Conservation (phyloP, 345 rosid species). For the Isatis tinctoria region DNA sequence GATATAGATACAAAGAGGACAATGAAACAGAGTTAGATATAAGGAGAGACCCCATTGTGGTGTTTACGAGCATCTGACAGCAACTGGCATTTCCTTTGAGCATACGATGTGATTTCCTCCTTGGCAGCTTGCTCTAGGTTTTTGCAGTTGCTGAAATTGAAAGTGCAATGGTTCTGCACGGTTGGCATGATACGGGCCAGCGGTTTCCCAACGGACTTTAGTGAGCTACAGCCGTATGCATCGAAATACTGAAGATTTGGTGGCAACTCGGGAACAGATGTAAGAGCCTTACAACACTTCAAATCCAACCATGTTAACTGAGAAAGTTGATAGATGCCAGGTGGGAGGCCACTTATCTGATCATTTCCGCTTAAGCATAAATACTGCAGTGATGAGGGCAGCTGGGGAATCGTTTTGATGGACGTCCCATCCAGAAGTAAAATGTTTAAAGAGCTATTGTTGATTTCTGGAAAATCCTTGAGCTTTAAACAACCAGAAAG, state of each 20-base stretch:
- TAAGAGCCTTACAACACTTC: not conserved
- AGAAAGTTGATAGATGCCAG: not conserved
- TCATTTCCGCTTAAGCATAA: not conserved
- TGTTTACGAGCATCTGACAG: not conserved
- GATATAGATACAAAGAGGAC: not conserved
- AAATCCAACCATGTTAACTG: not conserved
- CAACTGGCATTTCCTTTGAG: not conserved
- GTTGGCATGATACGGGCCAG: not conserved
- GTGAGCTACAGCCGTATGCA: not conserved
- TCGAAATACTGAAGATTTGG: not conserved
- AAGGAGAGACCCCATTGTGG: not conserved
- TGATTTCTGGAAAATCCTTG: not conserved
- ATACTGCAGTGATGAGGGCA: not conserved
- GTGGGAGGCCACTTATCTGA: not conserved
- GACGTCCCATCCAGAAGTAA: not conserved
- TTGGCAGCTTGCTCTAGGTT: not conserved
- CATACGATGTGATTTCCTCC: not conserved
- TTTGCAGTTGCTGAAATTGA: not conserved
- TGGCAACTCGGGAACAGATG: not conserved
- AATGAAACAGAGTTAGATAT: no score
- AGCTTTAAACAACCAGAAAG: not conserved
- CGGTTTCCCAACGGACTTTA: not conserved
- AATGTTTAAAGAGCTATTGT: not conserved
- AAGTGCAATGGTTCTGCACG: not conserved
- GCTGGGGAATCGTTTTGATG: not conserved